Evolutionary conservation across 2,329 filamentous ascomycete species (phyloP).

Genomic region (Colletotrichum eleusines): DNA sequence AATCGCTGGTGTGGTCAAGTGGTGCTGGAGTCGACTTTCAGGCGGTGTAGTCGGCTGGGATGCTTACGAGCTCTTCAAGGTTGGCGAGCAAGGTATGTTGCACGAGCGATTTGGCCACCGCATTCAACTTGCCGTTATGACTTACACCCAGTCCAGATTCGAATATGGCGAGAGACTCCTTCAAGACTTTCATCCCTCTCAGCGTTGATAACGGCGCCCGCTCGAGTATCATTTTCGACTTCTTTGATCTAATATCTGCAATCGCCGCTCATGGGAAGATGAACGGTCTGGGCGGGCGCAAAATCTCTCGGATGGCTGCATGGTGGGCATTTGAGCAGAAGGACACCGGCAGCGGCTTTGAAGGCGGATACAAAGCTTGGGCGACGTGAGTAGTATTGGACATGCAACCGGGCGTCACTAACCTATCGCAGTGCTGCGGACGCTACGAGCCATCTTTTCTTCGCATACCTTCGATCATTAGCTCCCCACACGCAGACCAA

Average conservation of each 20-base stretch:
- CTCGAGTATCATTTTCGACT: slow-evolving; percentile 92
- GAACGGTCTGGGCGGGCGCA: slow-evolving; percentile 93
- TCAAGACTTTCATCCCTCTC: slow-evolving; percentile 95
- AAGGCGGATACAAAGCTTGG: slow-evolving; percentile 94
- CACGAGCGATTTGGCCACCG: slow-evolving; percentile 12
- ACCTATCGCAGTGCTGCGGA: slow-evolving; percentile 79
- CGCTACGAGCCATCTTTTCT: slow-evolving; percentile 96
- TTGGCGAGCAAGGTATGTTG: slow-evolving; percentile 87
- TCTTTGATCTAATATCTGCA: slow-evolving; percentile 92
- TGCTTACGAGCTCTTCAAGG: slow-evolving; percentile 94
- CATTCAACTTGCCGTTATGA: neutral
- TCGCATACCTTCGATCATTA: slow-evolving; percentile 92
- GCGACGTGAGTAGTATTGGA: slow-evolving; percentile 67
- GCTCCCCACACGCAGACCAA: slow-evolving; percentile 82
- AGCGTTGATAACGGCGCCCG: slow-evolving; percentile 90
- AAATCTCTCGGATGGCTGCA: slow-evolving; percentile 92
- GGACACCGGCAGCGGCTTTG: slow-evolving; percentile 90
- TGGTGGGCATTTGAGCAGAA: slow-evolving; percentile 99
- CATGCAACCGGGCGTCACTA: slow-evolving; percentile 44
- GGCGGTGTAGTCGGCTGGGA: slow-evolving; percentile 97
- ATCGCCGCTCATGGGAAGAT: slow-evolving; percentile 92
- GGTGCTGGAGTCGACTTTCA: slow-evolving; percentile 95
- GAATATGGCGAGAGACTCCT: slow-evolving; percentile 89
- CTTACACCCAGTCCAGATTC: slow-evolving; percentile 73
- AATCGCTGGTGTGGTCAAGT: slow-evolving; percentile 93